Percentiles rank a stretch among this genome's conserved stretches.
Evolutionary conservation across 1,139 yeast genomes (phyloP).

Genomic region (Diutina ranongensis): DNA sequence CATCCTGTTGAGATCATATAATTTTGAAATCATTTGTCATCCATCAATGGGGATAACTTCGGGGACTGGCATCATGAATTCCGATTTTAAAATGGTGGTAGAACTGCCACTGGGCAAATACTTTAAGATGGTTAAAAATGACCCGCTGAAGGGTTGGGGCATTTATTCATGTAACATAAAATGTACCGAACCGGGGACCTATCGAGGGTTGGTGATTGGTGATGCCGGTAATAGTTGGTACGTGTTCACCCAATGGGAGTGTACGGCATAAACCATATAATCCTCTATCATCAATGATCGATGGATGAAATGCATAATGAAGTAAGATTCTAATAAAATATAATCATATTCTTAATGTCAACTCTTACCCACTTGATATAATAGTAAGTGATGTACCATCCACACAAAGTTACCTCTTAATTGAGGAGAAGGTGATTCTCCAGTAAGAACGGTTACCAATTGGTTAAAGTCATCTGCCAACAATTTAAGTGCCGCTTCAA

Average conservation of each 20-base stretch:
- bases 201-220: slow-evolving; percentile 75
- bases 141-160: slow-evolving; percentile 34
- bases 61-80: slow-evolving; percentile 24
- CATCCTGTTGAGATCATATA: slow-evolving; percentile 45
- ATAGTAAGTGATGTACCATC: slow-evolving; percentile 27
- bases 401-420: slow-evolving; percentile 32
- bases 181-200: slow-evolving; percentile 63
- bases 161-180: slow-evolving; percentile 47
- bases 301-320: not conserved
- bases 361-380: slow-evolving; percentile 13
- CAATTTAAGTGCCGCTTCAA: not conserved
- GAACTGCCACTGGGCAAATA: slow-evolving; percentile 82
- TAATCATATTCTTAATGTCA: not conserved
- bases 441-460: not conserved
- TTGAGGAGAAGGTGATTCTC: slow-evolving; percentile 9
- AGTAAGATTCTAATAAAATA: too few relatives aligned
- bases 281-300: not conserved
- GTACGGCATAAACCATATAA: slow-evolving; percentile 18
- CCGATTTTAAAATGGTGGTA: slow-evolving; percentile 47
- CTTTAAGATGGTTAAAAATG: slow-evolving; percentile 43
- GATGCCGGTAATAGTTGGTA: slow-evolving; percentile 80
- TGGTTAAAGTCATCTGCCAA: not conserved
- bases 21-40: slow-evolving; percentile 51
- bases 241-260: slow-evolving; percentile 86
- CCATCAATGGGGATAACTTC: slow-evolving; percentile 45